phyloP scores from a whole-genome alignment of 2,329 filamentous ascomycete species.

The Alternaria conjuncta region DNA sequence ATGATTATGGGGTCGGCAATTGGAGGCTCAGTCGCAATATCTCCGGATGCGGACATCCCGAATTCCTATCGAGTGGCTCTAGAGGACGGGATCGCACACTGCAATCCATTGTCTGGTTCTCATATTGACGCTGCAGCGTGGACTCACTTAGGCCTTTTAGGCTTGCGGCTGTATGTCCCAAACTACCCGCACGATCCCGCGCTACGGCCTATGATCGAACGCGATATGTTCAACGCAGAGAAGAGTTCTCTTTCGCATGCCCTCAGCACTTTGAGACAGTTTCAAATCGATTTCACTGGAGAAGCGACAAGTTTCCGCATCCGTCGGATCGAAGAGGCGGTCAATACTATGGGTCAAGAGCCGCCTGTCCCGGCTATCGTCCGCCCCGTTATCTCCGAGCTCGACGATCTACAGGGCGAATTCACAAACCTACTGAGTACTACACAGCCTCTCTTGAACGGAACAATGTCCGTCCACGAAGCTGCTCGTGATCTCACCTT shows the following conservation, averaged over 20 bases:
- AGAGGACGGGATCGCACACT: conserved; percentile 20
- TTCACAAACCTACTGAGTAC: conserved; percentile 73
- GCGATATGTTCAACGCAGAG: conserved; percentile 63
- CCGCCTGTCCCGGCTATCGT: conserved; percentile 73
- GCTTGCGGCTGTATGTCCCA: conserved; percentile 82
- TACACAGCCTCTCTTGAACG: conserved; percentile 37
- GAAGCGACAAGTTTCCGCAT: conserved; percentile 72
- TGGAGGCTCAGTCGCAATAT: conserved; percentile 10
- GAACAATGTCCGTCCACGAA: conserved; percentile 29
- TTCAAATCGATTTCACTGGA: conserved; percentile 72
- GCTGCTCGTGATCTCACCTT: conserved; percentile 45
- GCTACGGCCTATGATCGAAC: conserved; percentile 66
- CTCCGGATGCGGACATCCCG: conserved; percentile 15
- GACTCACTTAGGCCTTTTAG: conserved; percentile 75
- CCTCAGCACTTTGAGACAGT: conserved; percentile 66
- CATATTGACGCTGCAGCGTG: conserved; percentile 62
- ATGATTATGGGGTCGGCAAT: conserved; percentile 17
- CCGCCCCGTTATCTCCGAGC: conserved; percentile 71
- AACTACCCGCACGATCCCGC: conserved; percentile 86
- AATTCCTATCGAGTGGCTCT: conserved; percentile 45
- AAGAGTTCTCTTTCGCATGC: conserved; percentile 62
- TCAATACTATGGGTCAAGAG: conserved; percentile 68
- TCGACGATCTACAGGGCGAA: conserved; percentile 78
- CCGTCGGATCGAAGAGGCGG: conserved; percentile 66
- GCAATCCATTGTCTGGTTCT: background rate